Conservation (phyloP, 306 rosid species). For the Dryas alaskensis region DNA sequence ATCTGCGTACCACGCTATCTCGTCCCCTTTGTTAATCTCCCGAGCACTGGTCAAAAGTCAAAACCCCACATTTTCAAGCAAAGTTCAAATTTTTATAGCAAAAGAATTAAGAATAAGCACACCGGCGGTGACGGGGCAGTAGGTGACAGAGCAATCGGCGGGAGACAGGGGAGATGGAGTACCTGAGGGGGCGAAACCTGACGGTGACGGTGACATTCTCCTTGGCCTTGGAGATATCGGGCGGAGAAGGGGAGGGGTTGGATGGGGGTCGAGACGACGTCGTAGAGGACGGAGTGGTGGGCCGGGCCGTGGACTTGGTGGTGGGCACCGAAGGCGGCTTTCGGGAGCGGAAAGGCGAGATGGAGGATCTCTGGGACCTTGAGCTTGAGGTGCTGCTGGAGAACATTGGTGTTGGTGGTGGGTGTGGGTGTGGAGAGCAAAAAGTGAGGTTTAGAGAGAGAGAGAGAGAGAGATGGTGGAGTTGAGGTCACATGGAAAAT, state of each 20-base stretch:
- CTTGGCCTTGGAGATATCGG: slow-evolving; percentile 57
- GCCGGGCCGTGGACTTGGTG: slow-evolving; percentile 28
- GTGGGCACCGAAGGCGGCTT: slow-evolving; percentile 38
- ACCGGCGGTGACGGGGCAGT: neutral
- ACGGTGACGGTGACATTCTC: slow-evolving; percentile 88
- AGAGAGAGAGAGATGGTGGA: neutral
- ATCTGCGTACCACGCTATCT: slow-evolving; percentile 86
- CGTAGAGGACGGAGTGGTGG: slow-evolving; percentile 53
- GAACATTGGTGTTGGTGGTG: slow-evolving; percentile 36
- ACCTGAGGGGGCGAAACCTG: slow-evolving; percentile 89
- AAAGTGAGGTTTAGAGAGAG: slow-evolving; percentile 3
- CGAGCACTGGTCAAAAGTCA: slow-evolving; percentile 47
- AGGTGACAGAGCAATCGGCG: slow-evolving; percentile 9
- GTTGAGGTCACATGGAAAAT: neutral
- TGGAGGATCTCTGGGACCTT: slow-evolving; percentile 55
- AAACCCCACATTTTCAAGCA: neutral
- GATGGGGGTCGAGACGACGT: slow-evolving; percentile 43
- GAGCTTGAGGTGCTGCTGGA: slow-evolving; percentile 30
- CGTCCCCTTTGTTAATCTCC: slow-evolving; percentile 81
- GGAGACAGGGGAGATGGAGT: neutral
- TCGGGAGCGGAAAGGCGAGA: slow-evolving; percentile 62
- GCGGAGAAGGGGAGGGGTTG: slow-evolving; percentile 35
- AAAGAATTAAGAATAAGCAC: neutral
- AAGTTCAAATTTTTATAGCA: neutral
- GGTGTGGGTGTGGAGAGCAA: slow-evolving; percentile 23